phyloP scores from a whole-genome alignment of 1,284 basidiomycete species.

The Cutaneotrichosporon dermatis region DNA sequence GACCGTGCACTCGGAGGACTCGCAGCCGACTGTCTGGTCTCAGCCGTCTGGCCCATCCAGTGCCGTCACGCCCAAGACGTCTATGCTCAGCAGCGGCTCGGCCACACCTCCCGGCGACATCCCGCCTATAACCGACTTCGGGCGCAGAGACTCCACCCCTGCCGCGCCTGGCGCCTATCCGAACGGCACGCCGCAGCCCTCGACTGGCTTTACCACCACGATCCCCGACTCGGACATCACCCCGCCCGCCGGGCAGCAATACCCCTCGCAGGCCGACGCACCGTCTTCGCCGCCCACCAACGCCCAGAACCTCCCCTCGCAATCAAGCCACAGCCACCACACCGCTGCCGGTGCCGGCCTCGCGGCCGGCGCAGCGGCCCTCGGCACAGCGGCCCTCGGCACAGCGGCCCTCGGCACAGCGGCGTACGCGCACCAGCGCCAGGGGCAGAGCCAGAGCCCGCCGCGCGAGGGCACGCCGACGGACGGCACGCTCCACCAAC shows the following conservation, averaged over 20 bases:
- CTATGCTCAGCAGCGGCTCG: background rate
- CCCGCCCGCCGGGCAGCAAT: background rate
- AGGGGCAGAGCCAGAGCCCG: background rate
- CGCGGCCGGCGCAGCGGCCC: background rate
- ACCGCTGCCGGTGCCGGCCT: background rate
- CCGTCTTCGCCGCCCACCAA: background rate
- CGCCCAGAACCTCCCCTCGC: background rate
- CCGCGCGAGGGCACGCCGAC: background rate
- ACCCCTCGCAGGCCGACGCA: background rate
- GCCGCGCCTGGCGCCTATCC: too few species aligned
- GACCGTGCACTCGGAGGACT: background rate
- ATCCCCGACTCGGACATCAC: background rate
- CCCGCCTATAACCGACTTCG: background rate
- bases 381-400: background rate
- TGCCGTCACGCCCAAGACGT: background rate
- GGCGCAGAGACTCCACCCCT: background rate
- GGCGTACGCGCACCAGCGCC: background rate
- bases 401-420: slow-evolving; percentile 6
- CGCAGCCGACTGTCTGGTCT: slow-evolving; percentile 3
- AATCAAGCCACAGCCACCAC: background rate
- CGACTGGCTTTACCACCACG: background rate
- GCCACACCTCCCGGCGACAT: background rate
- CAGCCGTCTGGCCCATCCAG: background rate
- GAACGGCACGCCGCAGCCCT: background rate
- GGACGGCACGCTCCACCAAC: slow-evolving; percentile 5